phyloP scores from a whole-genome alignment of 106 monocot genomes.

The Dioscorea alata region DNA sequence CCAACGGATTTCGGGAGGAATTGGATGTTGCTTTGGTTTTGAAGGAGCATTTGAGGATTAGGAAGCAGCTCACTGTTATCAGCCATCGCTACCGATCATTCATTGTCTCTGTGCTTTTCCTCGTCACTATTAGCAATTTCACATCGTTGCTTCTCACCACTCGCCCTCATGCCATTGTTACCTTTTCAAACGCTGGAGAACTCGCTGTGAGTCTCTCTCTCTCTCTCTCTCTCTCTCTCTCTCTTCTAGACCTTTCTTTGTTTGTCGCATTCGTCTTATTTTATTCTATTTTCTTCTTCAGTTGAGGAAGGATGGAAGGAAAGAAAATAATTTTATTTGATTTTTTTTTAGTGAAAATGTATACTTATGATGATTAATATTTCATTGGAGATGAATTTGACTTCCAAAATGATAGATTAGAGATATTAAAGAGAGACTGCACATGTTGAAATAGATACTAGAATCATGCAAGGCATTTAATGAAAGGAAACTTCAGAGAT shows the following conservation, averaged over 20 bases:
- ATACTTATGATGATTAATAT: no score
- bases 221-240: neutral
- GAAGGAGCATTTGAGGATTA: slow-evolving; percentile 48
- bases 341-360: no score
- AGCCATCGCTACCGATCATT: slow-evolving; percentile 77
- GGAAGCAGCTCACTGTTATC: slow-evolving; percentile 55
- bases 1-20: slow-evolving; percentile 30
- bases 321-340: no score
- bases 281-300: neutral
- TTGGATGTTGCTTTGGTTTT: slow-evolving; percentile 53
- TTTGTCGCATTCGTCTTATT: neutral
- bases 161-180: slow-evolving; percentile 45
- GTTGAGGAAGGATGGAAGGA: no score
- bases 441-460: no score
- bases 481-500: no score
- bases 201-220: slow-evolving; percentile 45
- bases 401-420: no score
- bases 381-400: no score
- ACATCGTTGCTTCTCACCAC: slow-evolving; percentile 60
- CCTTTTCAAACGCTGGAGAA: slow-evolving; percentile 64
- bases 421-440: no score
- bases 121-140: slow-evolving; percentile 75
- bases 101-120: slow-evolving; percentile 44
- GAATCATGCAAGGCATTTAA: no score
- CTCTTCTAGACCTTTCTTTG: no score